Evolutionary conservation across 495 filamentous ascomycete species (phyloP), one percentile per base, ranked within the genome.

Genomic region (Jackrogersella minutella): DNA sequence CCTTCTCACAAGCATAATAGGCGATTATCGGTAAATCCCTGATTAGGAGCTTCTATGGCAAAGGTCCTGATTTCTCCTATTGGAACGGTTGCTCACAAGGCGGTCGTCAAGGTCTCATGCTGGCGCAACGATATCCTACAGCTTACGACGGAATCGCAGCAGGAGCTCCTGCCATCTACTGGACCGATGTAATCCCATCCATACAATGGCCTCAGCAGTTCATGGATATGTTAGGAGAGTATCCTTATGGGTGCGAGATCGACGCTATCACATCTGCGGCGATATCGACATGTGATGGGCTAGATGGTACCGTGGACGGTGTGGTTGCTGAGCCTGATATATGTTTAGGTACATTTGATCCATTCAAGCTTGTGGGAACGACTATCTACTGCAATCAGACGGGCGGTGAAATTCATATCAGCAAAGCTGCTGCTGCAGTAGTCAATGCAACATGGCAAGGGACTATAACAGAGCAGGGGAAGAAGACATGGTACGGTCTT

Each of bases 1-100:
- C 22, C 4, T 5, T 26, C 41, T 26, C 9, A 46, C 7, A 34
- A 41, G 8, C 24, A n/a, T 11, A 53, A 64, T 5, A 52, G 62
- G 75, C 76, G 10, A 28, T 74, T 33, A 72, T 78, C 33, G 70
- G 61, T 2, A 80, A 80, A 44, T 17, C 46, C 2, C 9, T 77
- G n/a, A 62, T 69, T 17, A 44, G 46, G 0, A 24, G 31, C 21
- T 77, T 70, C 64, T 82, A 82, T 52, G 73, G 76, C 16, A 31
- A 57, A 30, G 13, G 16, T 0, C 71, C 77, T 1, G 37, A 46
- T 14, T 80, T 71, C 49, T 80, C 78, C 0, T 82, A 82, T 54
- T 82, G 57, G 46, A 80, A 65, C 51, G 78, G 80, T 1, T 82
- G 80, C 51, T 79, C 77, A 2, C 73, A 71, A 43, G 74, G 74